These are phyloP conservation scores for Nematodospora valgi DNA, from an alignment of 805 yeast genomes.

Conservation along the genomic window DNA sequence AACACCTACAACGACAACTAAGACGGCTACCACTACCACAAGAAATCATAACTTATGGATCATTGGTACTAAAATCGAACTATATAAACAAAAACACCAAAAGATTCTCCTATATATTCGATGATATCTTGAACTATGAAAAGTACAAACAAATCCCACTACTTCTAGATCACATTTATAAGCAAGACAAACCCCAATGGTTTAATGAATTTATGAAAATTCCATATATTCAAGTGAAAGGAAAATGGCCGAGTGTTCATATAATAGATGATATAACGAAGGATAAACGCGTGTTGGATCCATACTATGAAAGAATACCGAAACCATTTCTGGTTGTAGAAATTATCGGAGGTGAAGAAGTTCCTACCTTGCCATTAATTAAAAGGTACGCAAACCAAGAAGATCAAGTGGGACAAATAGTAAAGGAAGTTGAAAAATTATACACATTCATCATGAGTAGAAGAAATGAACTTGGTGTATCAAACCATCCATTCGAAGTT, in stretches of 20 bases:
- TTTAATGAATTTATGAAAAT: conserved; percentile 16
- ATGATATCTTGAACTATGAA: conserved; percentile 26
- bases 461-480: conserved; percentile 15
- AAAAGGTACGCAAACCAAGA: not conserved
- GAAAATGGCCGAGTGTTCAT: conserved; percentile 35
- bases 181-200: conserved; percentile 16
- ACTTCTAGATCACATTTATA: conserved; percentile 29
- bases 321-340: conserved; percentile 1
- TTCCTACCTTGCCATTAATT: conserved; percentile 3
- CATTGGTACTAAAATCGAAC: not conserved
- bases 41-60: conserved; percentile 3
- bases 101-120: conserved; percentile 10
- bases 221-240: conserved; percentile 19
- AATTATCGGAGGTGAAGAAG: not conserved
- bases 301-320: not conserved
- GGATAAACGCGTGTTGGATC: conserved; percentile 1
- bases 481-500: conserved; percentile 29
- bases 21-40: conserved; percentile 7
- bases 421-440: conserved; percentile 12
- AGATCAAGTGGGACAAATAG: conserved; percentile 4
- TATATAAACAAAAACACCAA: conserved; percentile 5
- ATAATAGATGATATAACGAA: conserved; percentile 19
- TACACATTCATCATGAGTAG: conserved; percentile 20
- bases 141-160: conserved; percentile 19
- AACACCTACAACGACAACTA: conserved; percentile 3